Conservation (phyloP, 441 rosid genomes). For the Adansonia madagascariensis region DNA sequence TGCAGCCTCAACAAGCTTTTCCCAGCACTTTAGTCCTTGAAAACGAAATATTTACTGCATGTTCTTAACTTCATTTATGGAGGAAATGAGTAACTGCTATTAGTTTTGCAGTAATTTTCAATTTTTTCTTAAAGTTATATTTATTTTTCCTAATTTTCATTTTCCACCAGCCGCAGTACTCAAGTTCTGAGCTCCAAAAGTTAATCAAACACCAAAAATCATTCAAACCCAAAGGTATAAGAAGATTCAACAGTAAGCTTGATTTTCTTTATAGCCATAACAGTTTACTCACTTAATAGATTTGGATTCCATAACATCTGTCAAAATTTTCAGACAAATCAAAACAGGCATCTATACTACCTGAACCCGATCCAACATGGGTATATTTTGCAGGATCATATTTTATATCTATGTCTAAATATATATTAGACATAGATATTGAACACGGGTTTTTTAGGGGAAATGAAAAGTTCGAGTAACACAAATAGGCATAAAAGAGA, state of each 20-base stretch:
- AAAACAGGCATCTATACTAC: neutral
- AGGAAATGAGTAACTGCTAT: neutral
- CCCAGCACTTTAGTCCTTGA: conserved; percentile 43
- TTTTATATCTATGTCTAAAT: no score
- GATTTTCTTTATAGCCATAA: no score
- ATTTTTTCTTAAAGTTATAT: neutral
- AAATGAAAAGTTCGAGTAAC: neutral
- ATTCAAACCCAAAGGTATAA: no score
- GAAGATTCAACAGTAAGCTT: no score
- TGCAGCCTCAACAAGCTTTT: conserved; percentile 57
- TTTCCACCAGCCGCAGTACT: neutral
- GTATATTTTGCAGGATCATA: no score
- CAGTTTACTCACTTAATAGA: neutral
- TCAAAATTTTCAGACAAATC: neutral
- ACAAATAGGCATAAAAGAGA: neutral
- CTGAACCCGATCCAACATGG: no score
- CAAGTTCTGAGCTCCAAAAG: neutral
- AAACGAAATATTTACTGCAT: neutral
- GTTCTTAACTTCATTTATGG: neutral
- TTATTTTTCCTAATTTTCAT: neutral
- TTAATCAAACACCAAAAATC: no score
- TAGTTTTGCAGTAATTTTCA: neutral
- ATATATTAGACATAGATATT: neutral
- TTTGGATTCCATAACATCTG: neutral
- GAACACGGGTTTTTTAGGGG: neutral